Percentiles rank a stretch among this genome's conserved stretches.
Conservation (phyloP, 1,284 basidiomycete genomes). For the Heliocybe sulcata region DNA sequence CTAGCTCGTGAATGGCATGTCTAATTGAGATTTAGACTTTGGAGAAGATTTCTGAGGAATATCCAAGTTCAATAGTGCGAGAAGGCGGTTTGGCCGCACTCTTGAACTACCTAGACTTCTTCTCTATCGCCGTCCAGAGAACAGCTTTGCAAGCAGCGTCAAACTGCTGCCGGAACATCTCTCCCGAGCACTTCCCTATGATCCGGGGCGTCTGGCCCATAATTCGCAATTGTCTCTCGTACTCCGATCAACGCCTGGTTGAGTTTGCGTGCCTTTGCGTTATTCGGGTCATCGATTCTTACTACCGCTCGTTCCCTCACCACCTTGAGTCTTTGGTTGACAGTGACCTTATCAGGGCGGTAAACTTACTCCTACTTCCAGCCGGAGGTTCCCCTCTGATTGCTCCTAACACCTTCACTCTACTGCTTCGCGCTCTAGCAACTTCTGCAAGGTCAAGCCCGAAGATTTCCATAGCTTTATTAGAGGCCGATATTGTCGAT, state of each 20-base stretch:
- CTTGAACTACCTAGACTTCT: slow-evolving; percentile 93
- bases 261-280: slow-evolving; percentile 92
- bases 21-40: slow-evolving; percentile 59
- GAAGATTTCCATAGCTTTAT: slow-evolving; percentile 75
- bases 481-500: slow-evolving; percentile 87
- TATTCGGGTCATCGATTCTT: slow-evolving; percentile 88
- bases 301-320: slow-evolving; percentile 75
- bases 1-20: slow-evolving; percentile 11
- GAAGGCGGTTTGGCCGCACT: slow-evolving; percentile 89
- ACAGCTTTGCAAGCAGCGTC: slow-evolving; percentile 94
- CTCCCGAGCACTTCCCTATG: slow-evolving; percentile 81
- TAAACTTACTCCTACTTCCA: slow-evolving; percentile 82
- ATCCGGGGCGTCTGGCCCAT: slow-evolving; percentile 88
- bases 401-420: slow-evolving; percentile 80
- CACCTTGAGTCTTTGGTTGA: slow-evolving; percentile 85
- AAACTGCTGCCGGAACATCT: slow-evolving; percentile 90
- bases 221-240: slow-evolving; percentile 83
- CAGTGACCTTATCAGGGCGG: slow-evolving; percentile 72
- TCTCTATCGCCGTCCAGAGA: slow-evolving; percentile 92
- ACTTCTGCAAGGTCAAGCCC: slow-evolving; percentile 83
- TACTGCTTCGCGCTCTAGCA: slow-evolving; percentile 81
- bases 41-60: slow-evolving; percentile 96
- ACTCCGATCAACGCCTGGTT: slow-evolving; percentile 89
- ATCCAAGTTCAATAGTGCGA: slow-evolving; percentile 88
- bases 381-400: slow-evolving; percentile 82